phyloP scores from a whole-genome alignment of 768 basidiomycete genomes.

The Amanita muscaria region DNA sequence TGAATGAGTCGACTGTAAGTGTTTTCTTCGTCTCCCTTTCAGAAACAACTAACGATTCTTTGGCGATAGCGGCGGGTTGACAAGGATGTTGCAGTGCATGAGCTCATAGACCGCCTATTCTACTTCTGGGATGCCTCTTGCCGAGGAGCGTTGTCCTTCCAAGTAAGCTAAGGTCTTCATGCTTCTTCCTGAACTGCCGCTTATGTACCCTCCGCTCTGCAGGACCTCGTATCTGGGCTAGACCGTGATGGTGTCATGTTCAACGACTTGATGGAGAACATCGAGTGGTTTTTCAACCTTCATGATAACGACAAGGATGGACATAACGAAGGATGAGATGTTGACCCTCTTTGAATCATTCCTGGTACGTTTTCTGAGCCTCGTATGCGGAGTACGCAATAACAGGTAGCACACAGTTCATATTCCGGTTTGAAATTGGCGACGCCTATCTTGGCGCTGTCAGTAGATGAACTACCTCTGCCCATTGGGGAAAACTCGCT shows the following conservation, averaged over 20 bases:
- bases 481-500: too few species aligned
- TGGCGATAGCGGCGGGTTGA: conserved; percentile 89
- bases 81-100: conserved; percentile 88
- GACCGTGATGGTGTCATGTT: conserved; percentile 92
- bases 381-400: background rate
- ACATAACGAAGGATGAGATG: conserved; percentile 94
- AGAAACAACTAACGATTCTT: too few species aligned
- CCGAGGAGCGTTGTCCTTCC: conserved; percentile 81
- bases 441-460: conserved; percentile 96
- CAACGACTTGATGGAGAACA: conserved; percentile 96
- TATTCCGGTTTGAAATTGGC: conserved; percentile 94
- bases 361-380: conserved; percentile 50
- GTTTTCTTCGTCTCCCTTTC: background rate
- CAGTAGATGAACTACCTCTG: conserved; percentile 91
- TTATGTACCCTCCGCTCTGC: conserved; percentile 3
- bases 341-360: conserved; percentile 91
- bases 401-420: conserved; percentile 53
- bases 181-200: background rate
- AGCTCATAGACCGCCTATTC: conserved; percentile 89
- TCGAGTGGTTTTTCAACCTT: conserved; percentile 97
- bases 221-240: conserved; percentile 87
- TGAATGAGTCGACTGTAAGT: conserved; percentile 81
- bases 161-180: conserved; percentile 53
- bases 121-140: conserved; percentile 87
- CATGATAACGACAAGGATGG: conserved; percentile 97